Evolutionary conservation across 305 asterid genomes (phyloP), one percentile per base, ranked within the genome.

Genomic region (Petunia hybrid): DNA sequence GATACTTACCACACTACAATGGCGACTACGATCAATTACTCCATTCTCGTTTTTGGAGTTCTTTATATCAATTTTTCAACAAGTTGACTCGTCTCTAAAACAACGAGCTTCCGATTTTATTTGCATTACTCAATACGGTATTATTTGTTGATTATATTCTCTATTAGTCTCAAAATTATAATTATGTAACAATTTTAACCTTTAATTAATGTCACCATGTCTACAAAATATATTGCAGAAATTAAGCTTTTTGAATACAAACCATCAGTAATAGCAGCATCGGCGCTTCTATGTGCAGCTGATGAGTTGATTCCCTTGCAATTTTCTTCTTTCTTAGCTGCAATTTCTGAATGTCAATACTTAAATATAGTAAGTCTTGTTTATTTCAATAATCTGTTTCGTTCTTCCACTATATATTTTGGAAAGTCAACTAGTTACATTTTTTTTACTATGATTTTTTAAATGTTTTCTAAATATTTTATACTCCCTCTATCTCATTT

Each of bases 11-110:
- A 70, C 87, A 13, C 93, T 91, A 61, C 79, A 82, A 39, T 91
- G 95, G 95, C 87, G 95, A 74, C 85, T 90, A 90, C 87, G 95
- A 48, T 91, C 91, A 4, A 83, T 91, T 82, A 91, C 93, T 36
- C 95, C 95, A 60, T 90, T 91, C 87, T 90, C 95, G 8, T 91
- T 91, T 67, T 91, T 91, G 79, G 85, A 81, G 8, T 83, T 83
- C 81, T 91, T 90, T 76, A 14, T 85, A 67, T 86, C 93, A 16
- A 55, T 89, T 41, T 69, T 85, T 56, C 16, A 85, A 1, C 67
- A 77, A 63, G 64, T 81, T 2, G 91, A 86, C 84, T 53, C 87
- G 70, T 74, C 69, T 56, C 60, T 84, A 48, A 82, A 77, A 53
- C 77, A 48, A 61, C 80, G 89, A 80, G 89, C 92, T 65, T 87